Evolutionary conservation across 441 rosid genomes (phyloP), one percentile per base, ranked within the genome.

Genomic region (Hypseocharis bilobata): DNA sequence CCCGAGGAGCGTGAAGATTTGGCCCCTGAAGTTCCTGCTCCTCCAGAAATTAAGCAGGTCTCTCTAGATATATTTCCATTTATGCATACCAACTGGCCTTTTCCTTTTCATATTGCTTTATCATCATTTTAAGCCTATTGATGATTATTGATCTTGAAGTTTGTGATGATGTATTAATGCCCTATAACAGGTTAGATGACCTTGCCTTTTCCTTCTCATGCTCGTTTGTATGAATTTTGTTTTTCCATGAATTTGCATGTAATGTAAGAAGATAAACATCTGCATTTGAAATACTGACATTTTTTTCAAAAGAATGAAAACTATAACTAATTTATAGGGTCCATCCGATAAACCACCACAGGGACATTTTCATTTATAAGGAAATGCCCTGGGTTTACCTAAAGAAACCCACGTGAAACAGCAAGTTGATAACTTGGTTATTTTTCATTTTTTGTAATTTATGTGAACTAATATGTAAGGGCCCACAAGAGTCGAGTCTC

Each of bases 41-140:
- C 99, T 70, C 97, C 97, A 1, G 96, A 88, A 80, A 93, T 93
- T 65, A 91, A 85, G 76, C 89, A 82, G 91, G 98, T 90, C 5
- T 65, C 77, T 16, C 52, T 7, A 14, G 19, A 10, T 1, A n/a
- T n/a, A 13, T 70, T 14, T 52, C 19, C 66, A 7, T 40, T n/a
- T n/a, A 3, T 25, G 40, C 32, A 32, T 17, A n/a, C 22, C 19
- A 4, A 20, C 52, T 32, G 38, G 0, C 8, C 8, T 7, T 32
- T 32, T 32, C 38, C 38, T 0, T 32, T 32, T 56, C 11, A n/a
- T n/a, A 14, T 42, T 1, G 17, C 40, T 0, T 14, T 38, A 40
- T 54, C 27, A 23, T 45, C 27, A 4, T 14, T 19, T 51, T 10
- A 51, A 51, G 51, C 20, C 51, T 14, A 44, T 44, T 44, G 0